Evolutionary conservation across 371 early-diverging fungal genomes (phyloP).

Genomic region (Mucor sp.): DNA sequence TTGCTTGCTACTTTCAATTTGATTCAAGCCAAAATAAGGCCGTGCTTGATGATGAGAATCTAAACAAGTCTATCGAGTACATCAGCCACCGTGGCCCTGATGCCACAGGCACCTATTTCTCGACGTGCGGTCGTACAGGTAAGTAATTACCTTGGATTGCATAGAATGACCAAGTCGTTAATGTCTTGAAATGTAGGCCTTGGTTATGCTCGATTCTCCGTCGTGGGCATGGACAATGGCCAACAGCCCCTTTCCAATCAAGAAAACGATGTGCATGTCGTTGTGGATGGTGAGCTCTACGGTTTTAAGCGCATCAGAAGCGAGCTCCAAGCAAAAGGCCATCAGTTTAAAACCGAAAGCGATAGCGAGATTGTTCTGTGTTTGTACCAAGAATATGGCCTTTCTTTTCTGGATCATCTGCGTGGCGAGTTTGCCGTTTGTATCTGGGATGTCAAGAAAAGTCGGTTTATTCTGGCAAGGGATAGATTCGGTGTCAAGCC

Average conservation of each 20-base stretch:
- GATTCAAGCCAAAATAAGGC: not conserved
- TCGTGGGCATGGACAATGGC: constrained; percentile 22
- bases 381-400: constrained; percentile 18
- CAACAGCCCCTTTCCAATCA: constrained; percentile 16
- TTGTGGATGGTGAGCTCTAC: constrained; percentile 26
- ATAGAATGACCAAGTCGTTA: not conserved
- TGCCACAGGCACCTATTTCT: constrained; percentile 10
- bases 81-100: constrained; percentile 23
- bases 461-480: constrained; percentile 8
- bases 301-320: constrained; percentile 11
- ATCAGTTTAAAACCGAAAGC: constrained; percentile 22
- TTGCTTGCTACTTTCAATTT: constrained; percentile 22
- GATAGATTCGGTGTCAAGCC: constrained; percentile 27
- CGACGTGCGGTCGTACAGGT: constrained; percentile 23
- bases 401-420: constrained; percentile 19
- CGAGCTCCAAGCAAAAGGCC: constrained; percentile 13
- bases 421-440: constrained; percentile 26
- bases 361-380: constrained; percentile 25
- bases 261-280: constrained; percentile 4
- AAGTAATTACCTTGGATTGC: not conserved
- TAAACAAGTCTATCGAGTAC: constrained; percentile 9
- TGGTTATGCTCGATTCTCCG: constrained; percentile 20
- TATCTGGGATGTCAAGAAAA: constrained; percentile 16
- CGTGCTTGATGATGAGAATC: not conserved
- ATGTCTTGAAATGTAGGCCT: not conserved